Percentiles rank a stretch among this genome's conserved stretches.
Conservation (phyloP, 352 stramenopile species). For the Peronospora farinosa region DNA sequence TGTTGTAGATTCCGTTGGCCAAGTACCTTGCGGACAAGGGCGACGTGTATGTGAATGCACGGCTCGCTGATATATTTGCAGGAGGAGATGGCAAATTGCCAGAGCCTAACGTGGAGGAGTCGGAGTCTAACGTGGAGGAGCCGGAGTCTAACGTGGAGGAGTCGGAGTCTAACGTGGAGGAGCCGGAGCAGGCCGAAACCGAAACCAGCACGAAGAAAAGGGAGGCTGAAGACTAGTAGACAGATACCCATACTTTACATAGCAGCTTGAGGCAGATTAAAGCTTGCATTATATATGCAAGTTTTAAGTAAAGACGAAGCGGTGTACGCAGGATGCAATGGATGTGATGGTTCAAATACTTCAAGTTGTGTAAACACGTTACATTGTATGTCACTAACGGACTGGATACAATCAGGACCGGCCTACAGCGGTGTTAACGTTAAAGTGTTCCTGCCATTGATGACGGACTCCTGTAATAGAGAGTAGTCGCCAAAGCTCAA, state of each 20-base stretch:
- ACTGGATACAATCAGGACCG: conserved; percentile 10
- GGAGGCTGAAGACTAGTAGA: conserved; percentile 24
- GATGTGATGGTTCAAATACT: conserved; percentile 22
- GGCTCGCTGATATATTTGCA: conserved; percentile 52
- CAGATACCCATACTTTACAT: conserved; percentile 1
- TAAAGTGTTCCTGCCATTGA: conserved; percentile 41
- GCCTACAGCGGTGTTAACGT: conserved; percentile 1
- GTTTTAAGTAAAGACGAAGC: conserved; percentile 23
- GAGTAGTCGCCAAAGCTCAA: conserved; percentile 25
- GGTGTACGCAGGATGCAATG: conserved; percentile 13
- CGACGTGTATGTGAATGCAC: conserved; percentile 61
- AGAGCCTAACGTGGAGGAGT: conserved; percentile 20
- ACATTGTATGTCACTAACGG: conserved; percentile 10
- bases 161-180: conserved; percentile 16
- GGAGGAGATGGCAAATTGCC: conserved; percentile 29
- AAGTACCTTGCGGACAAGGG: conserved; percentile 80
- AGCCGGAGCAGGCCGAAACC: conserved; percentile 11
- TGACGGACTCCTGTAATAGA: conserved; percentile 68
- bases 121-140: not conserved
- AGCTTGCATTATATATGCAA: not conserved
- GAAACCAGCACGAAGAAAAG: conserved; percentile 12
- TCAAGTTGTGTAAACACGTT: conserved; percentile 10
- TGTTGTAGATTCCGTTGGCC: conserved; percentile 49
- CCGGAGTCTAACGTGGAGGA: conserved; percentile 21
- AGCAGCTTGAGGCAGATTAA: conserved; percentile 1